phyloP scores from a whole-genome alignment of 75 land plant species.

The Adiantum capillusveneris region DNA sequence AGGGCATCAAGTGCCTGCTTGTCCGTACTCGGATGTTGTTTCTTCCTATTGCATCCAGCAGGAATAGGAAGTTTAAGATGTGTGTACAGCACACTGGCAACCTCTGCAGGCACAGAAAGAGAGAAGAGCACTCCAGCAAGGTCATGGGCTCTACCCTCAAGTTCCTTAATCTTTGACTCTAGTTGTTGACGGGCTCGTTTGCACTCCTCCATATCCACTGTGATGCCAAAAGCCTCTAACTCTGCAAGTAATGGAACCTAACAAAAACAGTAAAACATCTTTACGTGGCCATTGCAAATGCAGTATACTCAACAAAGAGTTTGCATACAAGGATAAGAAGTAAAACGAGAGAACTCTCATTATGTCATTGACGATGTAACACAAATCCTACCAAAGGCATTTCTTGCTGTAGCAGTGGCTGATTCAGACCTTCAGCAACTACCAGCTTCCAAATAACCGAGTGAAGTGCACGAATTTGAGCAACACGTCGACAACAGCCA shows the following conservation, averaged over 20 bases:
- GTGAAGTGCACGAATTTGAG: conserved; percentile 67
- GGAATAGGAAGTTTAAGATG: conserved; percentile 85
- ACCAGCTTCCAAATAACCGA: conserved; percentile 78
- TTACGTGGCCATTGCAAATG: not conserved
- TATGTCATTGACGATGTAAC: not conserved
- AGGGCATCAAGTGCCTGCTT: conserved; percentile 78
- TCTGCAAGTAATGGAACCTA: conserved; percentile 86
- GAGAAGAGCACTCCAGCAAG: conserved; percentile 86
- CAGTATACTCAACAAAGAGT: too few relatives aligned
- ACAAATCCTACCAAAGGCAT: conserved; percentile 65
- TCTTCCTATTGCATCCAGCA: conserved; percentile 65
- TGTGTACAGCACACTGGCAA: conserved; percentile 77
- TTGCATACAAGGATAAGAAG: too few relatives aligned
- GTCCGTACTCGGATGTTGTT: conserved; percentile 91
- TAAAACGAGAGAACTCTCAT: too few relatives aligned
- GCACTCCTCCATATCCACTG: conserved; percentile 83
- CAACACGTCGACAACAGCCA: conserved; percentile 95
- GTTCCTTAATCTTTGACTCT: conserved; percentile 54
- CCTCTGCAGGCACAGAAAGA: conserved; percentile 75
- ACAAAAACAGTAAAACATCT: not conserved
- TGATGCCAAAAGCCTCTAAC: conserved; percentile 82
- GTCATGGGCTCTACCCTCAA: conserved; percentile 67
- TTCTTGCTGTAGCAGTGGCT: conserved; percentile 57
- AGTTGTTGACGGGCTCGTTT: conserved; percentile 51
- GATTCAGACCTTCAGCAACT: conserved; percentile 60